Conservation (phyloP, 495 filamentous ascomycete genomes). For the Aspergillus hancockii region DNA sequence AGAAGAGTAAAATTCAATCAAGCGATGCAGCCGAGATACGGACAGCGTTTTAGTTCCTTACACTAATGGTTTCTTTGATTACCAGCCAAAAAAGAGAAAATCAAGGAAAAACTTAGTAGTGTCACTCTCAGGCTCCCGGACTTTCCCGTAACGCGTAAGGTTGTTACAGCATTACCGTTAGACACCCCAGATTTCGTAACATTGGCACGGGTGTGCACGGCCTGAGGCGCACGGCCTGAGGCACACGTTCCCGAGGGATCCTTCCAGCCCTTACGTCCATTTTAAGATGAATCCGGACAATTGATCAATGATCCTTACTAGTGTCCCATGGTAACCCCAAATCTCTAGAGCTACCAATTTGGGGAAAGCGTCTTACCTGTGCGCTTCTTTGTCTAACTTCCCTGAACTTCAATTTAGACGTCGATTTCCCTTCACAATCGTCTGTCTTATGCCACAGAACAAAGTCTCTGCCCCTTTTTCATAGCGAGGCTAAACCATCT, state of each 20-base stretch:
- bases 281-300: too few relatives aligned
- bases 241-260: constrained; percentile 15
- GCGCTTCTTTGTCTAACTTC: too few relatives aligned
- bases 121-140: too few relatives aligned
- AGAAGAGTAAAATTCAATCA: constrained; percentile 16
- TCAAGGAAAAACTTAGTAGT: constrained; percentile 35
- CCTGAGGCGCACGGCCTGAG: constrained; percentile 21
- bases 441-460: too few relatives aligned
- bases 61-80: constrained; percentile 3
- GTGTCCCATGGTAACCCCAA: too few relatives aligned
- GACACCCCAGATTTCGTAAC: neutral
- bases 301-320: too few relatives aligned
- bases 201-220: constrained; percentile 1
- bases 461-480: too few relatives aligned
- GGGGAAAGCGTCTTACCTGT: too few relatives aligned
- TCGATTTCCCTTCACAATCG: too few relatives aligned
- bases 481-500: too few relatives aligned
- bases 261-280: neutral
- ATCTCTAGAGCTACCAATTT: too few relatives aligned
- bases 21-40: constrained; percentile 20
- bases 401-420: too few relatives aligned
- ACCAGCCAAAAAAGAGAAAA: constrained; percentile 1
- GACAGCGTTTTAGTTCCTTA: neutral
- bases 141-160: constrained; percentile 50
- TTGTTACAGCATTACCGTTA: constrained; percentile 13